Percentiles rank a stretch among this genome's conserved stretches.
Conservation (phyloP, 768 basidiomycete species). For the Mycena venus region DNA sequence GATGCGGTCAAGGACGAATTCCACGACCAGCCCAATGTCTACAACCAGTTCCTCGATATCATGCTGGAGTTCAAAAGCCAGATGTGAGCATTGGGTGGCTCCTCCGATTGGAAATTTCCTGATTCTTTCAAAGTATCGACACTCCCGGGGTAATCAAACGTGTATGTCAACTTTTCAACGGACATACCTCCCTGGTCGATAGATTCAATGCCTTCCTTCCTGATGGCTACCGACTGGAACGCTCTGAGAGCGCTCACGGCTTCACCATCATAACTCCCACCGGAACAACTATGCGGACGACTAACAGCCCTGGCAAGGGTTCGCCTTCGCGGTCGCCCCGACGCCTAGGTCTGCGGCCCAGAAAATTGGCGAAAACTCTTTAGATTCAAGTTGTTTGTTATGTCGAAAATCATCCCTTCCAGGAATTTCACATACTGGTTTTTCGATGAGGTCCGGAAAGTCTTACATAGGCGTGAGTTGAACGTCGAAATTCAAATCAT, state of each 20-base stretch:
- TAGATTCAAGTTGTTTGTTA: no score
- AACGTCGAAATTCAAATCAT: no score
- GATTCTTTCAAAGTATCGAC: constrained; percentile 77
- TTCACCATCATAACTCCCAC: constrained; percentile 84
- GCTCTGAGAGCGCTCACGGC: constrained; percentile 70
- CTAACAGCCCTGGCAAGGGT: constrained; percentile 56
- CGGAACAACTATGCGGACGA: constrained; percentile 74
- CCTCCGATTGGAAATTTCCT: constrained; percentile 43
- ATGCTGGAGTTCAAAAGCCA: constrained; percentile 99
- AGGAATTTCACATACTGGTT: no score
- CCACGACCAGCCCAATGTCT: constrained; percentile 92
- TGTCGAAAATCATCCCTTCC: no score
- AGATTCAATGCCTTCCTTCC: constrained; percentile 99
- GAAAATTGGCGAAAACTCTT: no score
- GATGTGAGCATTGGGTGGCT: constrained; percentile 61
- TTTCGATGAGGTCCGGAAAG: no score
- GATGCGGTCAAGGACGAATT: constrained; percentile 95
- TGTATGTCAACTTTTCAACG: constrained; percentile 92
- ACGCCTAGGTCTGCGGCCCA: no score
- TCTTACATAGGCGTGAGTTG: no score
- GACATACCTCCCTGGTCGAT: constrained; percentile 91
- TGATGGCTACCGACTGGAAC: constrained; percentile 93
- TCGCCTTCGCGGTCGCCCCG: constrained; percentile 17
- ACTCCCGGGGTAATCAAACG: constrained; percentile 98
- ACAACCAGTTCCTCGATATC: constrained; percentile 94